Evolutionary conservation across 768 basidiomycete genomes (phyloP).

Genomic region (Boletus vermiculosoides): DNA sequence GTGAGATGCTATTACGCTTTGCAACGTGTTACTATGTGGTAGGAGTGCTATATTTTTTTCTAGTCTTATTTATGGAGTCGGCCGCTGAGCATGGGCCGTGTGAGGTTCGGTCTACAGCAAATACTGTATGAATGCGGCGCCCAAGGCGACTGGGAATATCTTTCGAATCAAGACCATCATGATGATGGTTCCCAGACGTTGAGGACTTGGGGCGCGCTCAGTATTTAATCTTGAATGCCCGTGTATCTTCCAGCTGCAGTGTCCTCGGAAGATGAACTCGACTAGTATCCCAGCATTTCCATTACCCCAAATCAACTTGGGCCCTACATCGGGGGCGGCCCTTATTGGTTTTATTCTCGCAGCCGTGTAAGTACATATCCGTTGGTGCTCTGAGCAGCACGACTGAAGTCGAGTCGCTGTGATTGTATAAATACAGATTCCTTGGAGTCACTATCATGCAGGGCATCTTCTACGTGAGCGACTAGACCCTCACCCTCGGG

Average conservation of each 20-base stretch:
- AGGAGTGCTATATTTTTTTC: too few relatives aligned
- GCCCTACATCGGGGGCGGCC: neutral
- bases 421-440: neutral
- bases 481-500: neutral
- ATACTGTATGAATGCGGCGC: too few relatives aligned
- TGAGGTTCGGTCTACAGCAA: too few relatives aligned
- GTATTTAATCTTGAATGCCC: neutral
- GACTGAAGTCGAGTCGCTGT: neutral
- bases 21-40: too few relatives aligned
- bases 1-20: too few relatives aligned
- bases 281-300: neutral
- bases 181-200: neutral
- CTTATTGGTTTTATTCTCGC: neutral
- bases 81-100: too few relatives aligned
- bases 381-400: neutral
- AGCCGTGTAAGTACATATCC: neutral
- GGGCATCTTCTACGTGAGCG: neutral
- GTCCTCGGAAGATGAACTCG: neutral
- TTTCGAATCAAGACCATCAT: too few relatives aligned
- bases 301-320: neutral
- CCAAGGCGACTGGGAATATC: too few relatives aligned
- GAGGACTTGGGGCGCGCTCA: neutral
- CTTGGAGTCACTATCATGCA: neutral
- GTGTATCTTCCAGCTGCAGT: neutral
- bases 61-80: too few relatives aligned